Evolutionary conservation across 306 rosid species (phyloP), one percentile per base, ranked within the genome.

Genomic region (Cucurbita ficifolia): DNA sequence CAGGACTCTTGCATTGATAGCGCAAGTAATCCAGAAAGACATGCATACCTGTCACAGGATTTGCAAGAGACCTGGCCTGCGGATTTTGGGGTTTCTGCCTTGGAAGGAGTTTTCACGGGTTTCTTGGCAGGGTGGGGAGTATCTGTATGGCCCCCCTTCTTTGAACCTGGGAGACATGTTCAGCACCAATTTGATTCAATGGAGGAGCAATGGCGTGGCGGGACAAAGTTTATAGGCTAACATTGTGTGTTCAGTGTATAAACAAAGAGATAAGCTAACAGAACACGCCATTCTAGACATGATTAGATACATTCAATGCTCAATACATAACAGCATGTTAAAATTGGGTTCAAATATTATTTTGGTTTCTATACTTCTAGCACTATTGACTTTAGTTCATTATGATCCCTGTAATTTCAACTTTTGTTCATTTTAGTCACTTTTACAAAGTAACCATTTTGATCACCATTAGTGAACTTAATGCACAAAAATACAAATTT

Each of bases 81-180:
- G 14, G 98, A 88, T 70, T 90, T 92, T 4, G 95, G 92, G 11
- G 87, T 61, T 74, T 84, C 82, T 7, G 35, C 58, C 80, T 88
- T 91, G 14, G 35, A n/a, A 6, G 77, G 46, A 29, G 87, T 76
- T 86, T 94, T 90, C 40, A 58, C 88, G 10, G 70, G 17, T 46
- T 88, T 89, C 92, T 94, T 94, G 24, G 68, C 80, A 5, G 98
- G 96, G 77, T 89, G 92, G 16, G 97, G 98, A 12, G 98, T 94
- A 1, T 83, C 91, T 0, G 81, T 73, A 62, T 86, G 96, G 22
- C 72, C 96, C 17, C 80, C 62, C 84, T 90, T 90, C 82, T 94
- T 94, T 6, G 79, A 87, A 74, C 86, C 97, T 90, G 79, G 1
- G 2, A 49, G 22, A 9, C 10, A 46, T 0, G 53, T 21, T 73